Evolutionary conservation across 176 grass and related monocot genomes (phyloP).

Genomic region (Phoenix roebelenii): DNA sequence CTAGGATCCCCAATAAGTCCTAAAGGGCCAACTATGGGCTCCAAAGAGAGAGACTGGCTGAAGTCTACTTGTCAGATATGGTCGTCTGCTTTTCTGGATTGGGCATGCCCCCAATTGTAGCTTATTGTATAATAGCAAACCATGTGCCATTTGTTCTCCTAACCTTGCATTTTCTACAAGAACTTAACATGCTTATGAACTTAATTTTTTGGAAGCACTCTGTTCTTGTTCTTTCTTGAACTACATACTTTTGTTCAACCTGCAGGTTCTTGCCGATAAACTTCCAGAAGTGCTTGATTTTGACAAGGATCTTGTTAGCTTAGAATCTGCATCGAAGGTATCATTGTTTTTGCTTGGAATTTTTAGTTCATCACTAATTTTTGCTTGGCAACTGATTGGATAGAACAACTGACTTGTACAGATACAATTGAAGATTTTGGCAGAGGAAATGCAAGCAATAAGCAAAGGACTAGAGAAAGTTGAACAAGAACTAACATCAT

Average conservation of each 20-base stretch:
- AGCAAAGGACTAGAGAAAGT: conserved; percentile 73
- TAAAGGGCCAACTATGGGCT: not conserved
- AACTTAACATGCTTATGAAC: no score
- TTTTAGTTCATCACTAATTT: conserved; percentile 1
- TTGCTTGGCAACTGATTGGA: conserved; percentile 6
- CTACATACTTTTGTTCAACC: not conserved
- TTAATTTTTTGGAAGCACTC: no score
- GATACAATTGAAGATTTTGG: conserved; percentile 84
- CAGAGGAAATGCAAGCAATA: conserved; percentile 93
- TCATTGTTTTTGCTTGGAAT: conserved; percentile 15
- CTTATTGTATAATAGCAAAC: no score
- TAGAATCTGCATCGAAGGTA: conserved; percentile 88
- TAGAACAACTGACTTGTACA: conserved; percentile 22
- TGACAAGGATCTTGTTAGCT: conserved; percentile 58
- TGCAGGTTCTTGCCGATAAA: conserved; percentile 77
- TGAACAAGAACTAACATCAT: conserved; percentile 68
- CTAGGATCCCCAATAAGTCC: no score
- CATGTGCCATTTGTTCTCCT: no score
- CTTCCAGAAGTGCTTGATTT: conserved; percentile 98
- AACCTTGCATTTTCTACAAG: no score
- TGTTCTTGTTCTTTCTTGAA: conserved; percentile 19
- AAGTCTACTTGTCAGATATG: no score
- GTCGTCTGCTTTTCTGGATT: no score
- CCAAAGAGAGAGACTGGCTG: not conserved
- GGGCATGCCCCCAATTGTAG: no score